Conservation (phyloP, 495 filamentous ascomycete genomes). For the Achaetomiella virescens region DNA sequence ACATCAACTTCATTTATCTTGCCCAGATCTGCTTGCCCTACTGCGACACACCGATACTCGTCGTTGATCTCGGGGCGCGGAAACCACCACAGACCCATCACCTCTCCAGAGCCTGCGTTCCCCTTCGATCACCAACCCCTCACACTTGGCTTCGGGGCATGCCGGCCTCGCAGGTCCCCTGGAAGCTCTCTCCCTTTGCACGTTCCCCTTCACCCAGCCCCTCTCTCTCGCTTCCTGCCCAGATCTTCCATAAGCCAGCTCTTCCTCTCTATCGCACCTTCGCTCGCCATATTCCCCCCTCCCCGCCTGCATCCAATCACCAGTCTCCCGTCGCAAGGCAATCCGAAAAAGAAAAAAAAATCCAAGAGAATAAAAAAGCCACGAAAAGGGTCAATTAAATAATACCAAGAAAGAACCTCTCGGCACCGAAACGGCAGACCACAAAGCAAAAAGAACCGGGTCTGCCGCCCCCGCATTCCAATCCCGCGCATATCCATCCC, state of each 20-base stretch:
- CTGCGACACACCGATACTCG: no score
- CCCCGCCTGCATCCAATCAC: no score
- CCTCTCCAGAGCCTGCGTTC: background rate
- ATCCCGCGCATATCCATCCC: no score
- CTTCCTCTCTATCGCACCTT: background rate
- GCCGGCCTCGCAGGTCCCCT: background rate
- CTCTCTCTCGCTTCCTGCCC: background rate
- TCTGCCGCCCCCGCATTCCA: background rate
- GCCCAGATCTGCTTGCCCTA: background rate
- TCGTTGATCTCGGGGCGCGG: background rate
- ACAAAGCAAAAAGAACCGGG: slow-evolving; percentile 6
- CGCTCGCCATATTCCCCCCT: no score
- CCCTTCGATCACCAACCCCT: background rate
- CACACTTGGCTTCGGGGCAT: background rate
- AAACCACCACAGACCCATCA: background rate
- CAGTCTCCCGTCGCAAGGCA: background rate
- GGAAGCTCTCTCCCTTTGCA: background rate
- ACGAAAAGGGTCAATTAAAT: slow-evolving; percentile 1
- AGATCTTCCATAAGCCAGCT: background rate
- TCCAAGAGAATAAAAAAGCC: background rate
- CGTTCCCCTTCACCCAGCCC: background rate
- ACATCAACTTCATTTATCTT: slow-evolving; percentile 6
- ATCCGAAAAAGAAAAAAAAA: background rate
- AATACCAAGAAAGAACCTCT: background rate
- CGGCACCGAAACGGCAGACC: background rate